Evolutionary conservation across 768 basidiomycete species (phyloP), one percentile per base, ranked within the genome.

Genomic region (Strobilomyces dryophilus): DNA sequence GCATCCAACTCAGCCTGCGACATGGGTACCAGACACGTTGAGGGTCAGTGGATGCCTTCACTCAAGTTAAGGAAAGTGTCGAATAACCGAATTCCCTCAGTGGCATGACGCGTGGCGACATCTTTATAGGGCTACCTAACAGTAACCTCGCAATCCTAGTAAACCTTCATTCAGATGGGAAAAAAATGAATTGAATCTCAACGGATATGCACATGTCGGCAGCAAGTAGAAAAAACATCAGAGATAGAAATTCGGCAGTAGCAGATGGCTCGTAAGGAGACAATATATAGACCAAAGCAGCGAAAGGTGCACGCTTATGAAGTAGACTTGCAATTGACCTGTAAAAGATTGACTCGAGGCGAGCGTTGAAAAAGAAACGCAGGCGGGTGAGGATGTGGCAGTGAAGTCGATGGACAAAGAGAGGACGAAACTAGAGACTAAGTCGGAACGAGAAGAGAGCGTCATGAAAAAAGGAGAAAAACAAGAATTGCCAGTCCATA

Each of bases 261-360:
- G 62, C 58, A 67, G 61, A 61, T 63, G 62, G 63, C 64, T 59
- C 47, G 55, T 64, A 69, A 61, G 52, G 59, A 67, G 66, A 67
- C 63, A 66, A 66, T 66, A 67, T 72, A 67, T 74, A 59, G 58
- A 72, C 68, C 57, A 59, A 66, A 66, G 58, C 61, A 71, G 71
- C 67, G 65, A 59, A 61, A 61, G 56, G 62, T 57, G 63, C 60
- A 63, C 55, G 68, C 56, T 63, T 51, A 55, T 59, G 51, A 56
- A 62, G 63, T 69, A 67, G 68, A 70, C 73, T 70, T 65, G 70
- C 62, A 59, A 60, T 62, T 69, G 71, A 63, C 59, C 61, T 68
- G 79, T 39, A 82, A 85, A 84, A 57, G 81, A 86, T 77, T 62
- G 82, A 82, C 81, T 80, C 76, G 67, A 74, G 76, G 77, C 76